These are phyloP conservation scores for Collybia sp. DNA, from an alignment of 768 basidiomycete genomes.

Conservation along the genomic window DNA sequence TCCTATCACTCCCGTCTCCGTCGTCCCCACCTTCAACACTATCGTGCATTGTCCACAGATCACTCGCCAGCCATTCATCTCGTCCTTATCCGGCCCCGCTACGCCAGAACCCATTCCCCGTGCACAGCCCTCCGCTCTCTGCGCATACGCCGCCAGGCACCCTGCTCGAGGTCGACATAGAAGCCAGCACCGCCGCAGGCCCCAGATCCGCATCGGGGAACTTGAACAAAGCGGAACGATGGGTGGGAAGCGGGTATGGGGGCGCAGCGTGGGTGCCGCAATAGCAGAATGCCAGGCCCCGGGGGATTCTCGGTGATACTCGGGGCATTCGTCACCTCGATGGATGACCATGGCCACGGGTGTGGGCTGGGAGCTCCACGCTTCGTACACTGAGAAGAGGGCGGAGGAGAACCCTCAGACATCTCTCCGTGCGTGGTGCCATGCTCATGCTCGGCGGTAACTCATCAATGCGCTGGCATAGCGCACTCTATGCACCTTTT, in stretches of 20 bases:
- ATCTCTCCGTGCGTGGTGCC: constrained; percentile 39
- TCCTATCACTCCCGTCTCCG: constrained; percentile 18
- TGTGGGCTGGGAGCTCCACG: constrained; percentile 27
- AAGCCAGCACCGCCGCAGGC: constrained; percentile 31
- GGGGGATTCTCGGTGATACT: no score
- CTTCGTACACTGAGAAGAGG: constrained; percentile 30
- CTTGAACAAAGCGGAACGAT: constrained; percentile 43
- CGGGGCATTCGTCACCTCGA: constrained; percentile 25
- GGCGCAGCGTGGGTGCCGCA: constrained; percentile 41
- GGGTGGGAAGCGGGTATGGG: constrained; percentile 56
- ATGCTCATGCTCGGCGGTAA: no score
- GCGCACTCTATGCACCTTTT: no score
- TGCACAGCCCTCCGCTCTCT: constrained; percentile 40
- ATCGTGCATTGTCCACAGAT: constrained; percentile 58
- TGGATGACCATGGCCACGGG: constrained; percentile 24
- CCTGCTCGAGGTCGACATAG: constrained; percentile 37
- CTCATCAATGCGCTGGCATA: no score
- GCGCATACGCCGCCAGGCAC: constrained; percentile 51
- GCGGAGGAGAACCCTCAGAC: constrained; percentile 54
- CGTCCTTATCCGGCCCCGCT: constrained; percentile 47
- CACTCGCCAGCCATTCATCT: constrained; percentile 52
- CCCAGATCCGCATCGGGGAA: constrained; percentile 4
- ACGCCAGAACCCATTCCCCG: constrained; percentile 21
- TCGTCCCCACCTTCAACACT: constrained; percentile 26
- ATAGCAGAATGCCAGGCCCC: constrained; percentile 3